A percentile compares a stretch with the other conserved stretches of the same genome.
phyloP scores from a whole-genome alignment of 2,329 filamentous ascomycete species.

The Rugonectria rugulosa region DNA sequence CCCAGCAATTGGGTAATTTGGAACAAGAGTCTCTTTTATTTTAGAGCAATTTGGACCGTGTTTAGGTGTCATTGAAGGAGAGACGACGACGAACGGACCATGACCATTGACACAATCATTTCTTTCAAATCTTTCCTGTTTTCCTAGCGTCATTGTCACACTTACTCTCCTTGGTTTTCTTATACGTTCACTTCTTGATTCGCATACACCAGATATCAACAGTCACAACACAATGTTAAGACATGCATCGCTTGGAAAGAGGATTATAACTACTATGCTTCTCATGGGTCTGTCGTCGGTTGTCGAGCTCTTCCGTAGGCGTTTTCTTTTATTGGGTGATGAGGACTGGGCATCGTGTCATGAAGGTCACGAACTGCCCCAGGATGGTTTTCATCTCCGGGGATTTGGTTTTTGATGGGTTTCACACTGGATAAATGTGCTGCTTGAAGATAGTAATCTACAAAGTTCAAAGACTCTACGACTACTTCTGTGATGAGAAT shows the following conservation, averaged over 20 bases:
- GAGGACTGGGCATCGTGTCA: not conserved
- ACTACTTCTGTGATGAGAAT: no score
- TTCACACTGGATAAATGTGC: constrained; percentile 3
- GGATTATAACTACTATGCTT: not conserved
- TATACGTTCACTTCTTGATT: not conserved
- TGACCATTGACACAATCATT: constrained; percentile 24
- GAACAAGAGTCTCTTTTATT: constrained; percentile 20
- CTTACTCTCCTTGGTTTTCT: no score
- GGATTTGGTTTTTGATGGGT: constrained; percentile 2
- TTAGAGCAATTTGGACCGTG: constrained; percentile 18
- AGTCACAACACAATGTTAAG: not conserved
- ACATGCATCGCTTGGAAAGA: not conserved
- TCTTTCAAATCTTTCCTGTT: constrained; percentile 15
- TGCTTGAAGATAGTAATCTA: constrained; percentile 20
- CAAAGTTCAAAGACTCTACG: not conserved
- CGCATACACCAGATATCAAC: not conserved
- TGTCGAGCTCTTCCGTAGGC: not conserved
- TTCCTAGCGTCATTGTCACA: constrained; percentile 18
- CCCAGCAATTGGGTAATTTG: constrained; percentile 11
- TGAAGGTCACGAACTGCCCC: constrained; percentile 2
- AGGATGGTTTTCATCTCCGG: not conserved
- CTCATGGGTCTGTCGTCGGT: not conserved
- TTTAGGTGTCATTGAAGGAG: constrained; percentile 13
- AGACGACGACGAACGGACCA: constrained; percentile 16
- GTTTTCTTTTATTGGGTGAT: not conserved